Percentiles rank a stretch among this genome's conserved stretches.
These are phyloP conservation scores for Russula foetens DNA, from an alignment of 768 basidiomycete species.

Conservation along the genomic window DNA sequence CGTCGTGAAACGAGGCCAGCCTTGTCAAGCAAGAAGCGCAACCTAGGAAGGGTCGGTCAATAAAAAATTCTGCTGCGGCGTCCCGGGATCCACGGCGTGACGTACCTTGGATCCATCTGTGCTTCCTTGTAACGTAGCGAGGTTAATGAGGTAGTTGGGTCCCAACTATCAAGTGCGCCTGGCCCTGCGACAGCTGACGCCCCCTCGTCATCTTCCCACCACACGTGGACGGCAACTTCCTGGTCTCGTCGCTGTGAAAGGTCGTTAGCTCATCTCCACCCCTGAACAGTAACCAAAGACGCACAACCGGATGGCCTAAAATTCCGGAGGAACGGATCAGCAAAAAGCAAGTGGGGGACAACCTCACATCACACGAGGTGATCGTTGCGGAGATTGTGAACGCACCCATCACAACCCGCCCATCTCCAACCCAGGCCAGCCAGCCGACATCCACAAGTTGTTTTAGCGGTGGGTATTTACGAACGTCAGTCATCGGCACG, in stretches of 20 bases:
- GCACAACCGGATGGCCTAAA: slow-evolving; percentile 13
- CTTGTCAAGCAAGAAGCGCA: slow-evolving; percentile 14
- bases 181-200: neutral
- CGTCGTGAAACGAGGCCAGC: slow-evolving; percentile 14
- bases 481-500: slow-evolving; percentile 12
- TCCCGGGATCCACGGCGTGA: neutral
- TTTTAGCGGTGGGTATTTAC: slow-evolving; percentile 4
- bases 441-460: slow-evolving; percentile 16
- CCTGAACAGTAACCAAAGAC: neutral
- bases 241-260: slow-evolving; percentile 9
- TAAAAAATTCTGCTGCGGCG: neutral
- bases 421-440: slow-evolving; percentile 7
- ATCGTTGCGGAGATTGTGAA: neutral
- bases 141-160: slow-evolving; percentile 2
- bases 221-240: slow-evolving; percentile 10
- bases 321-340: neutral
- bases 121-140: slow-evolving; percentile 7
- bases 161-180: neutral
- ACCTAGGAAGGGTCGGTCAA: neutral
- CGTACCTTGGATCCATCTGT: slow-evolving; percentile 12
- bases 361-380: neutral
- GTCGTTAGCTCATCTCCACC: neutral
- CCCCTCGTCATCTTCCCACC: slow-evolving; percentile 9
- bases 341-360: neutral
- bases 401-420: slow-evolving; percentile 1